Conservation (phyloP, 768 basidiomycete species). For the Coprinopsis sp. region DNA sequence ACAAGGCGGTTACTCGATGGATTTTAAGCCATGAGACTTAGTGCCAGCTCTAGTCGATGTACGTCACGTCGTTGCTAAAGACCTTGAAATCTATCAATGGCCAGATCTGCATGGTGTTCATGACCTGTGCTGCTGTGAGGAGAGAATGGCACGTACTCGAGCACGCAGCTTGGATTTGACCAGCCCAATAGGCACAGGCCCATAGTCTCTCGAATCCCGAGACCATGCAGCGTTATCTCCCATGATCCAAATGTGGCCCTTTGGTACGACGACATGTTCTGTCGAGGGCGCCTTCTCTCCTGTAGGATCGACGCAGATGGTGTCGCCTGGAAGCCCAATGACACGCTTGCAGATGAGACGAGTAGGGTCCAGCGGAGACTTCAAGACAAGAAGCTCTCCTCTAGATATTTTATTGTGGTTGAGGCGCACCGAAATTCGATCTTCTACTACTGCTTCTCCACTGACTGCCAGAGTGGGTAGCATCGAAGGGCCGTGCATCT, state of each 20-base stretch:
- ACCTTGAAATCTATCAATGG: slow-evolving; percentile 34
- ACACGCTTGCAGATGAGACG: slow-evolving; percentile 83
- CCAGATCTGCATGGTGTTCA: slow-evolving; percentile 34
- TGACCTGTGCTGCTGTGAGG: background rate
- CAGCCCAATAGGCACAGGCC: slow-evolving; percentile 81
- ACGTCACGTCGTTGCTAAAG: slow-evolving; percentile 40
- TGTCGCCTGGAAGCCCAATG: slow-evolving; percentile 85
- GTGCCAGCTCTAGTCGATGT: slow-evolving; percentile 25
- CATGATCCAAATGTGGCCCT: slow-evolving; percentile 84
- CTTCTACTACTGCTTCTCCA: slow-evolving; percentile 64
- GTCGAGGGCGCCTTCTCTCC: slow-evolving; percentile 56
- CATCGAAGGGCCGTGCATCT: slow-evolving; percentile 80
- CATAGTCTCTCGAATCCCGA: slow-evolving; percentile 88
- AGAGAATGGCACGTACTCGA: slow-evolving; percentile 41
- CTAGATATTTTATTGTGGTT: slow-evolving; percentile 49
- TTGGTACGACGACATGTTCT: slow-evolving; percentile 75
- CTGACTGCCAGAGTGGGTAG: slow-evolving; percentile 61
- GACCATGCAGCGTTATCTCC: slow-evolving; percentile 87
- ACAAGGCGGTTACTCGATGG: slow-evolving; percentile 94
- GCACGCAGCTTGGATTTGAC: slow-evolving; percentile 65
- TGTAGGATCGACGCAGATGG: slow-evolving; percentile 84
- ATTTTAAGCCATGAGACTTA: slow-evolving; percentile 48
- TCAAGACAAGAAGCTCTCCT: slow-evolving; percentile 73
- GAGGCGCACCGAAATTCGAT: slow-evolving; percentile 49
- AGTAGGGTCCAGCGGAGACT: slow-evolving; percentile 63